Percentiles rank a stretch among this genome's conserved stretches.
These are phyloP conservation scores for thale cress (Arabidopsis thaliana) DNA, from an alignment of 345 rosid species.

Conservation along the genomic window DNA sequence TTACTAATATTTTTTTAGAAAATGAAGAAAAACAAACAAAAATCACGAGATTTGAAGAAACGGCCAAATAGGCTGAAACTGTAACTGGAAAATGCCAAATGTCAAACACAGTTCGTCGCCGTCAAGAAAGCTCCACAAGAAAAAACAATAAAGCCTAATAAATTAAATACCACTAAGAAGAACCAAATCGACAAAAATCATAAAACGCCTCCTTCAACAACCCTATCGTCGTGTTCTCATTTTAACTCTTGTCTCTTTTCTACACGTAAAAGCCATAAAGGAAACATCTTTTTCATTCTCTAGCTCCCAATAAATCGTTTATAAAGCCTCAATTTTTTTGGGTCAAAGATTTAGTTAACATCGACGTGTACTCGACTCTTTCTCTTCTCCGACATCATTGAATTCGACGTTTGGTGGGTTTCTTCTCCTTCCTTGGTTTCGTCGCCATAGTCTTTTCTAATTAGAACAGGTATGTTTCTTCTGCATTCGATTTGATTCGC, in stretches of 20 bases:
- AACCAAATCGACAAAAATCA: not conserved
- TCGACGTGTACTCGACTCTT: constrained; percentile 13
- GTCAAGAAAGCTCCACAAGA: constrained; percentile 16
- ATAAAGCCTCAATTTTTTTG: constrained; percentile 30
- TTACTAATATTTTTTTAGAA: not conserved
- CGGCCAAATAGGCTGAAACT: not conserved
- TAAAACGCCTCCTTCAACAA: constrained; percentile 32
- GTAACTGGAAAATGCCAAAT: constrained; percentile 25
- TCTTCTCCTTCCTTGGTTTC: constrained; percentile 41
- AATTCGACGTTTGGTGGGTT: constrained; percentile 8
- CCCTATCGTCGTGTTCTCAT: constrained; percentile 28
- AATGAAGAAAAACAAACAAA: not conserved
- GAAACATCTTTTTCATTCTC: constrained; percentile 8
- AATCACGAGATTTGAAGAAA: constrained; percentile 10
- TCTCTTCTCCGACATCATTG: not conserved
- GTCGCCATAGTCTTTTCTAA: constrained; percentile 18
- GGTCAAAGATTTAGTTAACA: not conserved
- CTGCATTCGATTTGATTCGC: not conserved
- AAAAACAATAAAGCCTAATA: constrained; percentile 22
- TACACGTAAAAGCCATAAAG: constrained; percentile 21
- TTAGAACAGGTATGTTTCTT: constrained; percentile 32
- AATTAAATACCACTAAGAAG: not conserved
- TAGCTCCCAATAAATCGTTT: not conserved
- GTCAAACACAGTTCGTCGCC: constrained; percentile 38
- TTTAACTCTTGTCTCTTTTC: not conserved